These are phyloP conservation scores for Fusarium hainanense DNA, from an alignment of 2,329 filamentous ascomycete genomes.

Conservation along the genomic window DNA sequence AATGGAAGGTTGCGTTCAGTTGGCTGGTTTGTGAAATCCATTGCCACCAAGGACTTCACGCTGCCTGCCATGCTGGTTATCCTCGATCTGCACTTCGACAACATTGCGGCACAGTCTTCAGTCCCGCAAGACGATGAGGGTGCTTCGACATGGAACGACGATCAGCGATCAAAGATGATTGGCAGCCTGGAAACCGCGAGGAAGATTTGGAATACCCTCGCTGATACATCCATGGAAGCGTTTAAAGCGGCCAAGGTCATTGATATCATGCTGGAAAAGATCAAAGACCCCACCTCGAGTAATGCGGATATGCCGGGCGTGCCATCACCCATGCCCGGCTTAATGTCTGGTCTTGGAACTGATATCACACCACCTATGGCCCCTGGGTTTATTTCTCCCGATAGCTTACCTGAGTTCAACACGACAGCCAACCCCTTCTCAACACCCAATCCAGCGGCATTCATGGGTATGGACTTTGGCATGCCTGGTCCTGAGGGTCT, in stretches of 20 bases:
- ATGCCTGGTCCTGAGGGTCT: constrained; percentile 47
- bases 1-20: constrained; percentile 77
- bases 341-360: constrained; percentile 55
- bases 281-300: constrained; percentile 57
- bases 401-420: constrained; percentile 44
- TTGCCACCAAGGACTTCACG: constrained; percentile 86
- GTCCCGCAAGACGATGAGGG: constrained; percentile 55
- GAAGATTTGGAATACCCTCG: constrained; percentile 82
- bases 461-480: constrained; percentile 59
- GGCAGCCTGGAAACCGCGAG: constrained; percentile 76
- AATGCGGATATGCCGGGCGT: constrained; percentile 18
- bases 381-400: constrained; percentile 42
- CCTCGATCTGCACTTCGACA: constrained; percentile 82
- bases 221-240: constrained; percentile 85
- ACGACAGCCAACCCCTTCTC: constrained; percentile 46
- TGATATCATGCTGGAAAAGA: constrained; percentile 85
- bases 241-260: constrained; percentile 86
- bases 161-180: constrained; percentile 80
- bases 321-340: constrained; percentile 41
- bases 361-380: constrained; percentile 45
- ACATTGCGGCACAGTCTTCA: constrained; percentile 57
- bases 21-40: constrained; percentile 81
- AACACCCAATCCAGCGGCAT: constrained; percentile 55
- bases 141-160: constrained; percentile 66
- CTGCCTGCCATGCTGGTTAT: constrained; percentile 86